These are phyloP conservation scores for Alternaria sp. DNA, from an alignment of 2,329 filamentous ascomycete species.

Conservation along the genomic window DNA sequence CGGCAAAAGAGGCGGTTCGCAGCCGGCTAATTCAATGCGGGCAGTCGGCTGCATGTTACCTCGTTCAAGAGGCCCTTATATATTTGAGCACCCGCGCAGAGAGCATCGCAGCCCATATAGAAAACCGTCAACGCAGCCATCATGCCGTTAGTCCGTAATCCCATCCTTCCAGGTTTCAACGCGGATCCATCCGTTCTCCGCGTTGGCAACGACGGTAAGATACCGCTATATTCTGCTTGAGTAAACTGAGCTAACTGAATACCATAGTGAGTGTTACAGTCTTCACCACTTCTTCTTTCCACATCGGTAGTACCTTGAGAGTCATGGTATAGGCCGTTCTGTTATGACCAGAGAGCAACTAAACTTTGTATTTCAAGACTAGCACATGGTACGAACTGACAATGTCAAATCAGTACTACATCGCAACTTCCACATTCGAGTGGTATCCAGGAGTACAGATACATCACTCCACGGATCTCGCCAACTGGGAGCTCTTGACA, in stretches of 20 bases:
- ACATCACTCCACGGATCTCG: conserved; percentile 64
- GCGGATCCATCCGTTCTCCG: conserved; percentile 67
- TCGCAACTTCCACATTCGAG: conserved; percentile 70
- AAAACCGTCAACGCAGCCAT: conserved; percentile 10
- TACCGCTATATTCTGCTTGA: neutral
- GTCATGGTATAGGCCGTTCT: neutral
- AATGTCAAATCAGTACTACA: conserved; percentile 56
- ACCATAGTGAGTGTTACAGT: conserved; percentile 11
- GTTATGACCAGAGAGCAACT: neutral
- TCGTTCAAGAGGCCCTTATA: neutral
- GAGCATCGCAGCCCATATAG: neutral
- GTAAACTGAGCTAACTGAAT: conserved; percentile 12
- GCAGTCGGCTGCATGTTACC: conserved; percentile 1
- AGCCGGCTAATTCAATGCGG: conserved; percentile 17
- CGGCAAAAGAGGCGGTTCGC: conserved; percentile 20
- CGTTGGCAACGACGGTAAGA: conserved; percentile 54
- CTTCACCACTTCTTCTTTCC: neutral
- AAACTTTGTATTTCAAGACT: neutral
- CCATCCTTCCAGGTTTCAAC: conserved; percentile 68
- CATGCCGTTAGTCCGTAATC: conserved; percentile 56
- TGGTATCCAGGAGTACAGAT: conserved; percentile 65
- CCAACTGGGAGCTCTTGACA: conserved; percentile 63
- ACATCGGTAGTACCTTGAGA: neutral
- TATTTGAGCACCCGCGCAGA: neutral
- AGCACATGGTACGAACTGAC: neutral